Conservation (phyloP, 352 stramenopile species). For the Globisporangium nagaii region DNA sequence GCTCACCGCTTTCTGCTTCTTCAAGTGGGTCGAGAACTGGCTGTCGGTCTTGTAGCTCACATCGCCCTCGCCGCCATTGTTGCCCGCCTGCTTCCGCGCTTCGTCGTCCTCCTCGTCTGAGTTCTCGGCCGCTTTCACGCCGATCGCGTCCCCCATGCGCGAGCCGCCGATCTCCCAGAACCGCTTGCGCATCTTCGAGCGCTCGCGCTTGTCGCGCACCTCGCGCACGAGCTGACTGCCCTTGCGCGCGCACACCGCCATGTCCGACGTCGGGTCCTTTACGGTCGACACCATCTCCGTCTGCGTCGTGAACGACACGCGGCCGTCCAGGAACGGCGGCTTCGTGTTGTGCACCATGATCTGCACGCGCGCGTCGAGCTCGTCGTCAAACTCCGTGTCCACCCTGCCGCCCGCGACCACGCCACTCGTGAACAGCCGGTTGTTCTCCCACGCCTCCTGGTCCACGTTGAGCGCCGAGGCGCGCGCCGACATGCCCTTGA, state of each 20-base stretch:
- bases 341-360: constrained; percentile 98
- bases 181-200: constrained; percentile 94
- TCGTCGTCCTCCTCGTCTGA: constrained; percentile 59
- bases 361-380: constrained; percentile 92
- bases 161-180: constrained; percentile 99
- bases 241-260: constrained; percentile 93
- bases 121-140: constrained; percentile 69
- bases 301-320: constrained; percentile 94
- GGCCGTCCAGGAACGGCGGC: constrained; percentile 95
- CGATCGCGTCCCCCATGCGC: constrained; percentile 96
- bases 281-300: constrained; percentile 94
- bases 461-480: constrained; percentile 93
- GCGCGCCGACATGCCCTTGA: constrained; percentile 86
- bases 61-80: constrained; percentile 36
- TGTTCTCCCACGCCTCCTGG: constrained; percentile 98
- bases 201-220: constrained; percentile 72
- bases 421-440: constrained; percentile 93
- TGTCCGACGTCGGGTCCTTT: constrained; percentile 93
- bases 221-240: constrained; percentile 85
- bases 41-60: constrained; percentile 94
- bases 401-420: constrained; percentile 77
- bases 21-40: constrained; percentile 93
- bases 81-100: constrained; percentile 15
- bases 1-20: constrained; percentile 87
- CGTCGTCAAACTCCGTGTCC: constrained; percentile 89